Evolutionary conservation across 2,329 filamentous ascomycete genomes (phyloP).

Genomic region (Trichocomaceae sp.): DNA sequence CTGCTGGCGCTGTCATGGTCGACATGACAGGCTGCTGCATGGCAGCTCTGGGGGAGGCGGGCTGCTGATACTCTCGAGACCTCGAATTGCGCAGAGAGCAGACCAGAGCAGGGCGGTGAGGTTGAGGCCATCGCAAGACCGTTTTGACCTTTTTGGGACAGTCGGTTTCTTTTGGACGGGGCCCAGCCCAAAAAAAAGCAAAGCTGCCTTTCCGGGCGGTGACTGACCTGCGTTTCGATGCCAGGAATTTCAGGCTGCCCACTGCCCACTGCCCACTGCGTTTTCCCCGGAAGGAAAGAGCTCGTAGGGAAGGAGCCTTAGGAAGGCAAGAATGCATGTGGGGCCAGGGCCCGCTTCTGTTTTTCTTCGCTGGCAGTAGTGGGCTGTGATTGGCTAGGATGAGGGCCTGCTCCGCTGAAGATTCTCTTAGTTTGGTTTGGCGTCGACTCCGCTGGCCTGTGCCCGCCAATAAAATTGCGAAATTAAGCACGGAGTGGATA

Average conservation of each 20-base stretch:
- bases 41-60: constrained; percentile 16
- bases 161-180: neutral
- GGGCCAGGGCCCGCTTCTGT: neutral
- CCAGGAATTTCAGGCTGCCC: neutral
- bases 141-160: constrained; percentile 5
- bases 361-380: neutral
- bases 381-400: neutral
- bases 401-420: neutral
- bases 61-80: constrained; percentile 7
- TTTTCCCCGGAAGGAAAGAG: neutral
- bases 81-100: constrained; percentile 20
- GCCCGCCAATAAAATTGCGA: neutral
- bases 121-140: constrained; percentile 16
- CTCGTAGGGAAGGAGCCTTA: neutral
- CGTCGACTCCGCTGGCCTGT: too few species aligned
- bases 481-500: neutral
- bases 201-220: neutral
- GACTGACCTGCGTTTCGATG: neutral
- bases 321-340: neutral
- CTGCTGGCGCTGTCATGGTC: constrained; percentile 43
- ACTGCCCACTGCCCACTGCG: too few species aligned
- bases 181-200: neutral
- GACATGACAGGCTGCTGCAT: constrained; percentile 35
- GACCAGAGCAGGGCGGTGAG: constrained; percentile 20
- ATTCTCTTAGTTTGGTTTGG: neutral